Base-by-base conservation (phyloP, 2,329 filamentous ascomycete species). In the Microascus cirrosus region DNA sequence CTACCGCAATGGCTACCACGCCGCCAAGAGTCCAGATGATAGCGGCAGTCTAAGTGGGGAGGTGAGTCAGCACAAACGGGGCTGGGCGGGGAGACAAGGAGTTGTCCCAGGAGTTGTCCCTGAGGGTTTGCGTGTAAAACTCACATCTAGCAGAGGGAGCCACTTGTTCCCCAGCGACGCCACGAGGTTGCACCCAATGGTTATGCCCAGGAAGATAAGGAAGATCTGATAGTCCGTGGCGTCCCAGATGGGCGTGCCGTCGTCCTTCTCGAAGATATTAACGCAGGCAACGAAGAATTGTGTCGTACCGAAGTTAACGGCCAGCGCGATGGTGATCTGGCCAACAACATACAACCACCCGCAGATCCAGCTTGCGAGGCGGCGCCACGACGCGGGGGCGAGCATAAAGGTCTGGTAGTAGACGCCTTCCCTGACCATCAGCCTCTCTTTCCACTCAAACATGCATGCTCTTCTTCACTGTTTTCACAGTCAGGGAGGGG, bases 361-460 rank as follows among this genome's bases (percentile, higher is more conserved):
- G 62, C 83, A 87, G 60, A 88, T 81, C 82, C 85, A 90, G 34
- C 84, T 83, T 18, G 85, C 76, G 18, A 87, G 71, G 50, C 78
- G 80, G 58, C 86, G 83, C 72, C 81, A 86, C 18, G 69, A 70
- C 25, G 77, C 69, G 20, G 84, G 77, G 0, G 86, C 79, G 18
- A 91, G 79, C 82, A 89, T 89, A 67, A 87, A 90, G 5, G 86
- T 84, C 73, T 89, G 86, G 69, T 89, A 90, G 73, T 91, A 90
- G 58, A 90, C 86, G 58, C 73, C 72, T 74, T 28, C 55, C n/a
- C n/a, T 7, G 39, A 45, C n/a, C n/a, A n/a, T 45, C 18, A 45
- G 39, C 39, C 2, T n/a, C 39, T 18, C 36, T 13, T n/a, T 12
- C 36, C 36, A 4, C 28, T 32, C 28, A 32, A 4, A 12, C 39